A percentile compares a stretch with the other conserved stretches of the same genome.
Conservation (phyloP, 1,139 yeast species). For the Pichia sp. region DNA sequence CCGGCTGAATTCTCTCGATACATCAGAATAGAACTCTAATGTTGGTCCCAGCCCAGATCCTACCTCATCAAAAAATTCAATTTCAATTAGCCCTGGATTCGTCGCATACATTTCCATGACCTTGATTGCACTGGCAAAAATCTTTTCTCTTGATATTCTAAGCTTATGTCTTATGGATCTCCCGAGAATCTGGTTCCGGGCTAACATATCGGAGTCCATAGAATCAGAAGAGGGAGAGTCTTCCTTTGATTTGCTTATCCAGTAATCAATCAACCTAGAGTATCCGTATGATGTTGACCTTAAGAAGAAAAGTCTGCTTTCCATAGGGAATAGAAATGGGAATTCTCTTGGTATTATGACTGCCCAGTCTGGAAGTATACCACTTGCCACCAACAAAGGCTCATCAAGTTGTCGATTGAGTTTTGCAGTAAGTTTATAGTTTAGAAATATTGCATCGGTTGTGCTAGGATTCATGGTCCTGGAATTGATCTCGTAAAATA, state of each 20-base stretch:
- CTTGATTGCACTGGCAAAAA: conserved; percentile 74
- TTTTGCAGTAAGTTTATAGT: conserved; percentile 81
- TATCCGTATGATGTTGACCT: conserved; percentile 91
- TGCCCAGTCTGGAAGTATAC: conserved; percentile 83
- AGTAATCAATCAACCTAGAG: conserved; percentile 71
- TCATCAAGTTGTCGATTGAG: conserved; percentile 85
- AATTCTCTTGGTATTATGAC: conserved; percentile 62
- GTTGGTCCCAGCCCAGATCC: conserved; percentile 98
- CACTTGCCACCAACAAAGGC: conserved; percentile 82
- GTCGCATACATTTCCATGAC: conserved; percentile 73
- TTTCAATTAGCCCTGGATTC: conserved; percentile 74
- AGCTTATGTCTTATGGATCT: conserved; percentile 77
- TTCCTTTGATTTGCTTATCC: conserved; percentile 52
- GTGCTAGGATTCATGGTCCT: conserved; percentile 29
- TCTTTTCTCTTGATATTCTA: conserved; percentile 61
- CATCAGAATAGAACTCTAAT: conserved; percentile 79
- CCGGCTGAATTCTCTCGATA: conserved; percentile 66
- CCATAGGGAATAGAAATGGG: conserved; percentile 82
- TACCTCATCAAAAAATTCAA: conserved; percentile 87
- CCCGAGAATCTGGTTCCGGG: conserved; percentile 41
- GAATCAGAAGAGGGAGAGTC: conserved; percentile 8
- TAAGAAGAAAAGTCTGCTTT: conserved; percentile 67
- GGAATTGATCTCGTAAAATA: conserved; percentile 43
- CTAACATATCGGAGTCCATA: conserved; percentile 13
- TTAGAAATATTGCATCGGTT: conserved; percentile 49